Evolutionary conservation across 768 basidiomycete species (phyloP).

Genomic region (Pilatotrama ljubarskyi): DNA sequence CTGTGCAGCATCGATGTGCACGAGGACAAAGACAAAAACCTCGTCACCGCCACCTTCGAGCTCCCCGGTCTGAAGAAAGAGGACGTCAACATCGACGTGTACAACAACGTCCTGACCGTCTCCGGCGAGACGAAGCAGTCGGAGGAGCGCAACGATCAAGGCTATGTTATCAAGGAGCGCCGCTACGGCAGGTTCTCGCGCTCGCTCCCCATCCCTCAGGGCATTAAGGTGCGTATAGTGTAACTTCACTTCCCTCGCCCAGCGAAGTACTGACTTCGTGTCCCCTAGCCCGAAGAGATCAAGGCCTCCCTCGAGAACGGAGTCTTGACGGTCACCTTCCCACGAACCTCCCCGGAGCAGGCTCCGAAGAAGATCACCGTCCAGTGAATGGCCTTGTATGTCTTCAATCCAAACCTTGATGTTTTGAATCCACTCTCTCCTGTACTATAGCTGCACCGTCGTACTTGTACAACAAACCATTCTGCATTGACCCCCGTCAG

Average conservation of each 20-base stretch:
- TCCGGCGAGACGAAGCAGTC: slow-evolving; percentile 43
- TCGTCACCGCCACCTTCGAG: slow-evolving; percentile 54
- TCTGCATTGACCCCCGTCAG: no score
- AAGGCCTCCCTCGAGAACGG: slow-evolving; percentile 53
- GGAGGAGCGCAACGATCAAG: slow-evolving; percentile 35
- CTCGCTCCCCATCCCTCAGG: slow-evolving; percentile 47
- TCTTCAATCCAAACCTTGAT: no score
- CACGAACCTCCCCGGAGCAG: slow-evolving; percentile 41
- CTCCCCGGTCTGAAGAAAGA: slow-evolving; percentile 54
- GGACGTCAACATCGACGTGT: slow-evolving; percentile 47
- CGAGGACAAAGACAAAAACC: slow-evolving; percentile 42
- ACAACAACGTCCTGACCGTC: slow-evolving; percentile 47
- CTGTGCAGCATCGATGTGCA: slow-evolving; percentile 45
- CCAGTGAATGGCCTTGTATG: slow-evolving; percentile 24
- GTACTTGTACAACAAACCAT: no score
- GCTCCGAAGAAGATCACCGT: slow-evolving; percentile 40
- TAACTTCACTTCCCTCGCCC: neutral
- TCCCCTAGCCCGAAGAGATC: slow-evolving; percentile 40
- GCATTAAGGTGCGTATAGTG: slow-evolving; percentile 42
- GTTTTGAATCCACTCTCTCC: no score
- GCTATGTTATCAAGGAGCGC: slow-evolving; percentile 47
- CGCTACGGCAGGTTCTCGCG: slow-evolving; percentile 50
- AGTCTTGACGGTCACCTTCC: slow-evolving; percentile 53
- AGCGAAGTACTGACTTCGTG: neutral
- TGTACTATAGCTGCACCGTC: no score